These are phyloP conservation scores for Venturia carpophila DNA, from an alignment of 2,329 filamentous ascomycete genomes.

Conservation along the genomic window DNA sequence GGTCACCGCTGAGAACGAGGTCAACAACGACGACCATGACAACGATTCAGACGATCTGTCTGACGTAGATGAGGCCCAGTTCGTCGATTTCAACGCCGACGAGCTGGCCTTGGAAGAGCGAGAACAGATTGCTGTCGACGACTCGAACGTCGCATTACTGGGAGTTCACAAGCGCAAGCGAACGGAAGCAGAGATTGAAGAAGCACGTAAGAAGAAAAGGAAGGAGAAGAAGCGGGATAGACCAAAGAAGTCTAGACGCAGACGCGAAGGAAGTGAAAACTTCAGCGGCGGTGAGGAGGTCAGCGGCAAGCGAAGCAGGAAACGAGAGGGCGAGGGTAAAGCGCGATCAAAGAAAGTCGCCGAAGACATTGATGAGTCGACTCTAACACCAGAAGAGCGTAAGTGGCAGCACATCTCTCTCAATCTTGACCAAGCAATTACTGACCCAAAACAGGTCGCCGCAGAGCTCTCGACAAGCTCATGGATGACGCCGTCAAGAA, in stretches of 20 bases:
- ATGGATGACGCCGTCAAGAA: constrained; percentile 87
- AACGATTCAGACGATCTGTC: constrained; percentile 49
- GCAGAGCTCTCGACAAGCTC: constrained; percentile 73
- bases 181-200: constrained; percentile 50
- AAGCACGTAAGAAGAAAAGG: constrained; percentile 62
- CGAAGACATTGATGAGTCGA: constrained; percentile 65
- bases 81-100: constrained; percentile 55
- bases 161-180: constrained; percentile 59
- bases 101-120: constrained; percentile 51
- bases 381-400: constrained; percentile 77
- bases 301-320: constrained; percentile 42
- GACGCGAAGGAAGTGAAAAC: constrained; percentile 27
- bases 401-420: constrained; percentile 30
- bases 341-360: constrained; percentile 31
- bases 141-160: constrained; percentile 52
- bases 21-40: constrained; percentile 30
- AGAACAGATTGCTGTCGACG: constrained; percentile 51
- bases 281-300: constrained; percentile 31
- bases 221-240: constrained; percentile 44
- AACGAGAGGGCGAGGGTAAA: constrained; percentile 36
- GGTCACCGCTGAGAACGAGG: constrained; percentile 13
- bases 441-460: constrained; percentile 42
- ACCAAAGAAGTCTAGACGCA: constrained; percentile 58
- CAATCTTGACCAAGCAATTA: neutral
- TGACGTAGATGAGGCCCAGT: constrained; percentile 57